These are phyloP conservation scores for Cenchrus fungigraminus DNA, from an alignment of 176 grass and related monocot species.

Conservation along the genomic window DNA sequence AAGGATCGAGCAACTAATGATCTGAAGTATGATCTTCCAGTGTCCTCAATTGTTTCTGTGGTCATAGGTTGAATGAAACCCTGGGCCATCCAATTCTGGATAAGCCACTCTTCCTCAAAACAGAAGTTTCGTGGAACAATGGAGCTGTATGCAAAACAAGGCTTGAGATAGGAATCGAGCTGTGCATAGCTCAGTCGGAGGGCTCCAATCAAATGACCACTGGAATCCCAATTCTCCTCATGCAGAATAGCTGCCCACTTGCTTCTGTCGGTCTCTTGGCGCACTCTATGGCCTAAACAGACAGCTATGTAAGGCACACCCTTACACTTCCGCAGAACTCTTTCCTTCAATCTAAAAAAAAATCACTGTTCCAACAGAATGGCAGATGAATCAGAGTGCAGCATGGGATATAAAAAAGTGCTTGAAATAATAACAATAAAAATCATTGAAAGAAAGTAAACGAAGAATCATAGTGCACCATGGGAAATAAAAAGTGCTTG, in stretches of 20 bases:
- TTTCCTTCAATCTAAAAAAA: slow-evolving; percentile 9
- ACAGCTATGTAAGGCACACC: slow-evolving; percentile 49
- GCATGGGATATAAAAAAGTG: not conserved
- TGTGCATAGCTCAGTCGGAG: slow-evolving; percentile 39
- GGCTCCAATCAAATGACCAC: not conserved
- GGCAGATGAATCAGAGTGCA: not conserved
- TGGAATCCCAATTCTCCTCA: slow-evolving; percentile 36
- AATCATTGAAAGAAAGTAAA: no score
- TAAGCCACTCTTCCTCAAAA: slow-evolving; percentile 53
- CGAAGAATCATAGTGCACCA: no score
- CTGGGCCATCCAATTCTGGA: slow-evolving; percentile 63
- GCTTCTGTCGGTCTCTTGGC: slow-evolving; percentile 18
- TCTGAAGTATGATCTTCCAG: slow-evolving; percentile 32
- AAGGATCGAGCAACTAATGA: slow-evolving; percentile 36
- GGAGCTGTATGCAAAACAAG: slow-evolving; percentile 56
- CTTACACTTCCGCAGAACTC: slow-evolving; percentile 33
- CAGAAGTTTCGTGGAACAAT: slow-evolving; percentile 32
- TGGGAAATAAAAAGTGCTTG: no score
- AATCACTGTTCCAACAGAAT: not conserved
- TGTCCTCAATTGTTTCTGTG: slow-evolving; percentile 19
- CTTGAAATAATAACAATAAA: not conserved
- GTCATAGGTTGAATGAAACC: slow-evolving; percentile 20
- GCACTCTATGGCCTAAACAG: slow-evolving; percentile 35
- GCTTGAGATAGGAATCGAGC: slow-evolving; percentile 46
- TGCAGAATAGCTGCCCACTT: slow-evolving; percentile 15